These are phyloP conservation scores for Colletotrichum gloeosporioides DNA, from an alignment of 2,329 filamentous ascomycete genomes.

Conservation along the genomic window DNA sequence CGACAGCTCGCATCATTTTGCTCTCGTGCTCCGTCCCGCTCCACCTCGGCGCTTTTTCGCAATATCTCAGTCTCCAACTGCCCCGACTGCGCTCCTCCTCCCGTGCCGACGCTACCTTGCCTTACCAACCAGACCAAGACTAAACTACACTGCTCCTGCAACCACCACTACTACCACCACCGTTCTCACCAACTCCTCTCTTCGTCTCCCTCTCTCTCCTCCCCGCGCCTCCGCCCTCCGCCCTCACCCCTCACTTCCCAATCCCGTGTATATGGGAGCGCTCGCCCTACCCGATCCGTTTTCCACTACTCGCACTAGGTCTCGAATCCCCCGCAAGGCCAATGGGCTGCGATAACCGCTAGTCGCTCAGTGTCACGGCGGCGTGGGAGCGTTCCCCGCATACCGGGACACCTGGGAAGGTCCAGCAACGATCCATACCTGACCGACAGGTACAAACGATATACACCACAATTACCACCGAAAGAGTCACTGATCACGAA, in stretches of 20 bases:
- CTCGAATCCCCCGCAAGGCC: constrained; percentile 35
- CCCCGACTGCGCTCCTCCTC: constrained; percentile 5
- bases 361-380: constrained; percentile 60
- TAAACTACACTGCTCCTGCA: not conserved
- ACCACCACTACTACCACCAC: not conserved
- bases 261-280: constrained; percentile 16
- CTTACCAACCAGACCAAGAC: not conserved
- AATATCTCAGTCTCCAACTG: constrained; percentile 20
- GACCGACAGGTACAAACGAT: not conserved
- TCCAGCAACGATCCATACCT: constrained; percentile 4
- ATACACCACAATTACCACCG: not conserved
- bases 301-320: constrained; percentile 2
- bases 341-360: constrained; percentile 64
- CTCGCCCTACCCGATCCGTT: constrained; percentile 1
- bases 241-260: constrained; percentile 25
- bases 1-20: constrained; percentile 20
- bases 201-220: not conserved
- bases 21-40: constrained; percentile 21
- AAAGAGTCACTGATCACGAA: not conserved
- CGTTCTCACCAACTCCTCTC: constrained; percentile 1
- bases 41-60: constrained; percentile 24
- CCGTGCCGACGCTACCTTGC: not conserved
- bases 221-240: constrained; percentile 17
- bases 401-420: constrained; percentile 43
- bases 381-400: constrained; percentile 65